phyloP scores from a whole-genome alignment of 352 stramenopile species.

The Thalassiosira livingstoniorum region DNA sequence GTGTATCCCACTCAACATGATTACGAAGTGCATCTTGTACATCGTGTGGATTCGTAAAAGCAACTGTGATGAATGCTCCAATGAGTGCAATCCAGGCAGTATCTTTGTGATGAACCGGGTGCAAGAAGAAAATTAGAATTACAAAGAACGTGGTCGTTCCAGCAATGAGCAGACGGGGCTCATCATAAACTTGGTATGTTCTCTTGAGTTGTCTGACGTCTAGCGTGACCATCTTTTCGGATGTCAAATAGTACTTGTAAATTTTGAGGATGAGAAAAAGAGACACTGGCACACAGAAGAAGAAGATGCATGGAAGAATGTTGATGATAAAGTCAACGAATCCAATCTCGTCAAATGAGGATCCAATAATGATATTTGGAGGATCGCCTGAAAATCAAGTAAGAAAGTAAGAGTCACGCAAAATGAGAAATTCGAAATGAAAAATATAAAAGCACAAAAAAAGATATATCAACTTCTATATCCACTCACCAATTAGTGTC shows the following conservation, averaged over 20 bases:
- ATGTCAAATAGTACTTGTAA: constrained; percentile 62
- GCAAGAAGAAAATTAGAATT: constrained; percentile 82
- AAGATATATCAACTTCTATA: no score
- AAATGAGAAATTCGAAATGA: constrained; percentile 1
- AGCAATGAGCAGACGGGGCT: constrained; percentile 65
- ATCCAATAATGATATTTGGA: constrained; percentile 85
- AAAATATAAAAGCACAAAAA: constrained; percentile 1
- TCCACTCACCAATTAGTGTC: constrained; percentile 72
- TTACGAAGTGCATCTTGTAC: constrained; percentile 70
- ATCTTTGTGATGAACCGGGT: constrained; percentile 81
- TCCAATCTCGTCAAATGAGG: constrained; percentile 71
- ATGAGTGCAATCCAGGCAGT: constrained; percentile 78
- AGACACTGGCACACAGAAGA: constrained; percentile 62
- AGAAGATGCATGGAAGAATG: constrained; percentile 70
- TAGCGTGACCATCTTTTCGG: constrained; percentile 50
- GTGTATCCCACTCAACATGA: constrained; percentile 80
- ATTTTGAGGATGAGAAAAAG: constrained; percentile 59
- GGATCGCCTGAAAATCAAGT: constrained; percentile 38
- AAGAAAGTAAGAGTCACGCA: neutral
- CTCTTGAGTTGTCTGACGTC: constrained; percentile 57
- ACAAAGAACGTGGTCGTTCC: constrained; percentile 66
- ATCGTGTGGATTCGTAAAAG: constrained; percentile 77
- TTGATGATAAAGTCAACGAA: constrained; percentile 85
- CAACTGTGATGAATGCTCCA: constrained; percentile 74
- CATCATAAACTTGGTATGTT: constrained; percentile 74